Base-by-base conservation (phyloP, 495 filamentous ascomycete species). In the Aspergillus egyptiacus region DNA sequence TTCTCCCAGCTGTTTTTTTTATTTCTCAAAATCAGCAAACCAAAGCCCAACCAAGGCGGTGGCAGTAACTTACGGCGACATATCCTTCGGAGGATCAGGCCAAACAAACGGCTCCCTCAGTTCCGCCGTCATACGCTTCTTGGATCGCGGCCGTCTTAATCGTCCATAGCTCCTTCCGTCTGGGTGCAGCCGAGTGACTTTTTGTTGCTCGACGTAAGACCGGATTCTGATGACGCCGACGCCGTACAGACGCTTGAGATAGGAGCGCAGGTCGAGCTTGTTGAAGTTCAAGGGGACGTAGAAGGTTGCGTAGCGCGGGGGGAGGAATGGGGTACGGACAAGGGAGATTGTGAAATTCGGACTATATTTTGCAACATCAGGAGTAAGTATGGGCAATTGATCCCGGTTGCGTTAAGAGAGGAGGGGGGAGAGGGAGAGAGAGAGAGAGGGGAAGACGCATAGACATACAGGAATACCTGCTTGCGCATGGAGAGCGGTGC, bases 111-210 rank as follows among this genome's bases (percentile, higher is more conserved):
- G 86, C 74, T 80, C 65, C 27, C 72, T 76, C 71, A 96, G 76
- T 72, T 95, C 85, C 38, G 90, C 86, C 22, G 84, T 89, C 91
- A 96, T 96, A 65, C 79, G 85, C 80, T 96, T 96, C 53, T 82
- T 75, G 27, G 80, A 72, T 47, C 72, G 67, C 20, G 86, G 85
- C 19, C 89, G 77, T 37, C 79, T 68, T 54, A 67, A 56, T 34
- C 64, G 57, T 45, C 63, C 67, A 11, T 69, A 62, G 6, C 68
- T 63, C 51, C 72, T 75, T 39, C 69, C 70, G 41, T 69, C 53
- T 44, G 41, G 56, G 14, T 53, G 55, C 8, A 66, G 36, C 10
- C 70, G 76, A 43, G 65, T 65, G 23, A 87, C 72, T 39, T 75
- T 77, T 56, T 77, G 74, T 61, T 86, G 80, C 64, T 87, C 78